Evolutionary conservation across 1,284 basidiomycete species (phyloP).

Genomic region (Ganoderma resinaceum): DNA sequence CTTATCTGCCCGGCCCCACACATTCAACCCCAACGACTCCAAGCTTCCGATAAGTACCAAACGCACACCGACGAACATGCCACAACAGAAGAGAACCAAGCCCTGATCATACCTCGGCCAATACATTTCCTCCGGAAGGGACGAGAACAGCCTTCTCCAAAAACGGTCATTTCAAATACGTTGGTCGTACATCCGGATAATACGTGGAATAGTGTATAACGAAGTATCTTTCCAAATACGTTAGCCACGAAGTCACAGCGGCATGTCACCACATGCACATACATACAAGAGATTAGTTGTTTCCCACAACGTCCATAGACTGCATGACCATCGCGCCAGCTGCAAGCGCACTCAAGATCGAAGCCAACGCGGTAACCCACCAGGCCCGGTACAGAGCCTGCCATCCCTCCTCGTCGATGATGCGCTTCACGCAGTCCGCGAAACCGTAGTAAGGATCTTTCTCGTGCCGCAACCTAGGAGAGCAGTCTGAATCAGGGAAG

Average conservation of each 20-base stretch:
- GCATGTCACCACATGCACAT: not conserved
- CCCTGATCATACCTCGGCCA: not conserved
- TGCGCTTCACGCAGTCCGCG: constrained; percentile 79
- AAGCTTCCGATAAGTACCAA: not conserved
- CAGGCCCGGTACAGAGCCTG: constrained; percentile 83
- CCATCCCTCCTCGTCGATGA: constrained; percentile 87
- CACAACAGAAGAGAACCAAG: not conserved
- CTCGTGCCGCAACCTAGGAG: constrained; percentile 75
- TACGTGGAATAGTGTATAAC: not conserved
- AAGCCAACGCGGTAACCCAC: constrained; percentile 84
- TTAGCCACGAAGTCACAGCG: not conserved
- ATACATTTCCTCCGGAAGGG: not conserved
- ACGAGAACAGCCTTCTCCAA: not conserved
- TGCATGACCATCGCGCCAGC: constrained; percentile 48
- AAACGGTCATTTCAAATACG: not conserved
- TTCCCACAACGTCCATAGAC: constrained; percentile 14
- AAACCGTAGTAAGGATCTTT: constrained; percentile 87
- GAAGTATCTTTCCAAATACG: not conserved
- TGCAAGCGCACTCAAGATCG: constrained; percentile 62
- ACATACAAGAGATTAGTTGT: constrained; percentile 9
- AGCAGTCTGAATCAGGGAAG: constrained; percentile 1
- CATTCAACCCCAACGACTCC: not conserved
- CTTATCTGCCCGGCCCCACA: not conserved
- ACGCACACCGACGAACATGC: not conserved
- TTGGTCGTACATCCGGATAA: constrained; percentile 4